Base-by-base conservation (phyloP, 2,329 filamentous ascomycete species). In the Canariomyces notabilis region DNA sequence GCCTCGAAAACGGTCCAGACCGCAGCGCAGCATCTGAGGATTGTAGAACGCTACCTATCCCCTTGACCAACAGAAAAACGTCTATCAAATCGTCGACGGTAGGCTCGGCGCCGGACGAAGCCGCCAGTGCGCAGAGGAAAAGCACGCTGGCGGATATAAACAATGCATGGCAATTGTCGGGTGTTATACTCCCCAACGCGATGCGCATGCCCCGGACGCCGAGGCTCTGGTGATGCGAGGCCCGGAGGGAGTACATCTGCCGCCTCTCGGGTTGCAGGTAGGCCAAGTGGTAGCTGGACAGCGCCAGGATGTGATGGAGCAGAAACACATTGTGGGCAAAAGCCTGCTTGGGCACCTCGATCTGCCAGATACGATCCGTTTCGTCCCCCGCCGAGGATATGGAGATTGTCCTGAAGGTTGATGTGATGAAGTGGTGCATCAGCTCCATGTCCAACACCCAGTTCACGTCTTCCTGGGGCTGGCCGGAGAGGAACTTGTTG, bases 371-470 rank as follows among this genome's bases (percentile, higher is more conserved):
- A 9, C 23, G 35, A 9, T 20, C 14, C 2, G 23, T 20, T 19
- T 41, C 22, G 2, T 42, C 19, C 11, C 35, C 15, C 8, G 26
- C 15, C 6, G 33, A 8, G 12, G 38, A 34, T 11, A 38, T n/a
- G 29, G 44, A 33, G 20, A 59, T 20, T 23, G 49, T 54, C 9
- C 18, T 11, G 40, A 38, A 52, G n/a, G 57, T 64, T 2, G 44
- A 51, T 6, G 60, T 55, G 2, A 60, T 61, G 41, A 60, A 67
- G 34, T 67, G 64, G 33, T 68, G 64, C 55, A 68, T 61, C 32
- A 67, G 55, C 46, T 65, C 61, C 11, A 68, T 60, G 44, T 68
- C 65, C 3, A 59, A 58, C 8, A 63, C 59, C 64, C 64, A 67
- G 42, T 43, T 40, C 12, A 46, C 40, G 20, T 48, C 40, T 36